Conservation (phyloP, 169 alveolate species). For the Eimeria praecox region DNA sequence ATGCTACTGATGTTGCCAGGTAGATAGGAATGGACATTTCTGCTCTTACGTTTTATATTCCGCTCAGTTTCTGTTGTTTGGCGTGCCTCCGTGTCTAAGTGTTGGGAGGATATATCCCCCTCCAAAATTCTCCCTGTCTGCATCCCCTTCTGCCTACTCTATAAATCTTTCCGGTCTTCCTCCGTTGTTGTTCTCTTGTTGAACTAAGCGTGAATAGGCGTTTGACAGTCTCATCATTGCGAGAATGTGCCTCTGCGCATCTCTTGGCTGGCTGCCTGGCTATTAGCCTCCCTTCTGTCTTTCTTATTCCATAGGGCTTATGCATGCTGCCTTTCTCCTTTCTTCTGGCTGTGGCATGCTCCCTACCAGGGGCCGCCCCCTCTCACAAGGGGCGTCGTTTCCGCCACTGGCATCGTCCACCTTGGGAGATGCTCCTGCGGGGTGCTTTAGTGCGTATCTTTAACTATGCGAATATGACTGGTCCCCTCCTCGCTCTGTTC, state of each 20-base stretch:
- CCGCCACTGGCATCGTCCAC: neutral
- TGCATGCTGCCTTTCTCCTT: neutral
- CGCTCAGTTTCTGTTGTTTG: neutral
- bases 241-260: neutral
- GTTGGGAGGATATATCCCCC: neutral
- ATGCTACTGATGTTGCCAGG: conserved; percentile 12
- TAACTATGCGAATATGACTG: neutral
- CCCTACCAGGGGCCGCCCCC: neutral
- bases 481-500: neutral
- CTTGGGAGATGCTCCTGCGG: neutral
- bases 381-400: neutral
- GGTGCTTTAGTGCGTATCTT: neutral
- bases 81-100: neutral
- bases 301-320: neutral
- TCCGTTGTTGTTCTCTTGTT: neutral
- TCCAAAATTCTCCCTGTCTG: neutral
- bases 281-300: neutral
- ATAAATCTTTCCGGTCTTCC: neutral
- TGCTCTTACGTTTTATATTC: neutral
- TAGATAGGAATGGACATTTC: neutral
- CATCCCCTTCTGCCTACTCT: neutral
- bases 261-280: neutral
- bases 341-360: neutral
- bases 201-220: neutral
- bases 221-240: neutral